Evolutionary conservation across 768 basidiomycete genomes (phyloP), one percentile per base, ranked within the genome.

Genomic region (Strobilomyces dryophilus): DNA sequence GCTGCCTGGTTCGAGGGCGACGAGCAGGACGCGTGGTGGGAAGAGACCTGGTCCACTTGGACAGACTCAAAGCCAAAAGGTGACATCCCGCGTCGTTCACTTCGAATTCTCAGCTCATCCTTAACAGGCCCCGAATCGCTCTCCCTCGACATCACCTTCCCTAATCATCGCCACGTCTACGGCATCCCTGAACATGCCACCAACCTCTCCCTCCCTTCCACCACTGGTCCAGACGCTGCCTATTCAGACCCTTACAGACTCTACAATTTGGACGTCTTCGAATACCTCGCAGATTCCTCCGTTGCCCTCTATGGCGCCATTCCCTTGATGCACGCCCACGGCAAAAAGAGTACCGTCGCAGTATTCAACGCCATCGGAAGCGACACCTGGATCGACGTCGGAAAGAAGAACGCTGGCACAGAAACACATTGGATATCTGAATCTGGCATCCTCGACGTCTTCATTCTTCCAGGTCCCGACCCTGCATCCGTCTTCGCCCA

Each of bases 151-250:
- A 87, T 99, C 61, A 82, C 82, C 47, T 98, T 98, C 79, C 95
- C 95, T 0, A 87, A 83, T 53, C 92, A 94, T 53, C 84, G 83
- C 29, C 87, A 91, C 45, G 85, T 98, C 52, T 99, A 93, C 61
- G 97, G 97, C 52, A 95, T 99, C 40, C 95, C 97, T 12, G 92
- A 99, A 70, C 97, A 94, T 59, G 95, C 97, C 14, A 92, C 95
- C 3, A 82, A 83, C 21, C 78, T 99, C 39, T 88, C 89, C 24
- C 81, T 99, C 7, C 95, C 94, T 10, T 82, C 88, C 5, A 99
- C 97, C 2, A 80, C 83, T 1, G 92, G 94, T 56, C 84, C 90
- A 21, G 74, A 82, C 36, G 76, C 89, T 4, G 75, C 78, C 47
- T 98, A 87, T 72, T 78, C 79, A 3, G 97, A 98, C 31, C 97